Base-by-base conservation (phyloP, 768 basidiomycete genomes). In the Lactifluus piperatus region DNA sequence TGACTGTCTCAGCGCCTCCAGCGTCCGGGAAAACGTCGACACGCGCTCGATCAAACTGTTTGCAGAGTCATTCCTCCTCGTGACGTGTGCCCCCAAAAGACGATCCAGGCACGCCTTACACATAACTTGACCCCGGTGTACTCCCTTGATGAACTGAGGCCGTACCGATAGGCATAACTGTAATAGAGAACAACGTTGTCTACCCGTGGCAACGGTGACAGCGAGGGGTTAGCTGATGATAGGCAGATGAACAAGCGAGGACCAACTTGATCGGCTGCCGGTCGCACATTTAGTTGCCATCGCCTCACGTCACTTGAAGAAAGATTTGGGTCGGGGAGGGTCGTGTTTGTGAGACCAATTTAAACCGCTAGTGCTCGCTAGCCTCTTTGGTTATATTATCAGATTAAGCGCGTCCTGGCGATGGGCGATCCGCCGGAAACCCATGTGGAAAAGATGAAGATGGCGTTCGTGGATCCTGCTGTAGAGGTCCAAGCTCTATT, bases 41-140 rank as follows among this genome's bases (percentile, higher is more conserved):
- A 60, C 18, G 47, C 52, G 58, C 41, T 60, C 61, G 57, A 54
- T 62, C 61, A 52, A 41, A 47, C 24, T 18, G 49, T 63, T 56
- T 44, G 9, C 51, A 57, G 50, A 51, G 47, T 57, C 53, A 64
- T 62, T 54, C 44, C 63, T 51, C 54, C 63, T 52, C 62, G 61
- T 62, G 63, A 64, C 63, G 63, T 64, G 56, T 58, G 45, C 41
- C 50, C 62, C 24, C 43, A 10, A 62, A 62, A 44, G 56, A 48
- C 57, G 61, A 63, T 62, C 50, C 62, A 64, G 63, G 63, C 56
- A 64, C 63, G 41, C 37, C 39, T 51, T 58, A 27, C 54, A 63
- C 48, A 36, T 50, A 44, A 47, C 46, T 37, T 62, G 43, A 47
- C 41, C 52, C 51, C 36, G 47, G 51, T 47, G 32, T 37, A 30